These are phyloP conservation scores for Streptanthus diversifolius DNA, from an alignment of 345 rosid species.

Conservation along the genomic window DNA sequence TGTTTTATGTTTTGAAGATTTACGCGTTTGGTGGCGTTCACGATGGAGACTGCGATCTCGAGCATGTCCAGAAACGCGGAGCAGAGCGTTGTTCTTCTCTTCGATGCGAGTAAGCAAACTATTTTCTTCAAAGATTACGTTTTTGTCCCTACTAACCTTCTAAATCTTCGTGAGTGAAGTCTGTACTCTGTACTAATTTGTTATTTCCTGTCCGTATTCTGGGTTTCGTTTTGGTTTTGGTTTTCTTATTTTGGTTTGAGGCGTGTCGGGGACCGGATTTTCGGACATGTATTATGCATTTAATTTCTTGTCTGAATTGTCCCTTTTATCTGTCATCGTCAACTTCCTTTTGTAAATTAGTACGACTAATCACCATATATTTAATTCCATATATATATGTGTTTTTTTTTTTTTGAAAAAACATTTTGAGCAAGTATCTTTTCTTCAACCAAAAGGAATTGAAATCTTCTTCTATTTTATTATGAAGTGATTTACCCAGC, in stretches of 20 bases:
- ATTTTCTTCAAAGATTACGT: conserved; percentile 36
- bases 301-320: conserved; percentile 13
- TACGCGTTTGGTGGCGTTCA: conserved; percentile 79
- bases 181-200: conserved; percentile 16
- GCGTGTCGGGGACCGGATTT: conserved; percentile 10
- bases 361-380: neutral
- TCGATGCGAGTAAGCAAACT: conserved; percentile 80
- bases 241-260: conserved; percentile 14
- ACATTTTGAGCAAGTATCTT: neutral
- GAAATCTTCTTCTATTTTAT: neutral
- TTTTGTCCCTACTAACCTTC: neutral
- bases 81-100: conserved; percentile 69
- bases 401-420: no score
- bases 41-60: conserved; percentile 77
- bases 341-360: neutral
- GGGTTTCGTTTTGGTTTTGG: neutral
- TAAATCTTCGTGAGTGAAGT: neutral
- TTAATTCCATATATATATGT: neutral
- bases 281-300: conserved; percentile 25
- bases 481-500: neutral
- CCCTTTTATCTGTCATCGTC: conserved; percentile 18
- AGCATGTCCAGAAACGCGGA: conserved; percentile 78
- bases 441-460: neutral
- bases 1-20: conserved; percentile 36
- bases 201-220: neutral